Evolutionary conservation across 495 filamentous ascomycete genomes (phyloP), one percentile per base, ranked within the genome.

Genomic region (Amorphotheca resinae): DNA sequence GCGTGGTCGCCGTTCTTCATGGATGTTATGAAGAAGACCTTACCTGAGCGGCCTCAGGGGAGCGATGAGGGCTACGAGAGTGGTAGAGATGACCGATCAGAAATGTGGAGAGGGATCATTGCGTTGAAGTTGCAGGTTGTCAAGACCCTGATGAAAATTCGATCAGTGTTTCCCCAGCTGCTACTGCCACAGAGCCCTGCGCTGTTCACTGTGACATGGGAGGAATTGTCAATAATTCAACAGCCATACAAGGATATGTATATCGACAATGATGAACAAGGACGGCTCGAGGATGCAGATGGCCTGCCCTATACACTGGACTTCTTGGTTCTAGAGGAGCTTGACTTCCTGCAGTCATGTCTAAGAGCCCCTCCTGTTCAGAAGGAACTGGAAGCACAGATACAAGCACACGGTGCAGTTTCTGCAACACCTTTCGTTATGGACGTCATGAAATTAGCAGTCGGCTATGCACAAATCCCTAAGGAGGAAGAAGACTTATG

Each of bases 291-390:
- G 55, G 89, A 98, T 60, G 74, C 79, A 9, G 91, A 98, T 58
- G 76, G 81, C 18, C 69, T 98, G n/a, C 87, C 93, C 0, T 93
- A 89, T 60, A 89, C 87, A 0, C 69, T 98, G n/a, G 91, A 98
- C 59, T 86, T 93, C 52, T 71, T 96, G 31, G 75, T 96, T 6
- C 58, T 95, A 23, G 91, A 98, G 57, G 86, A 95, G 49, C 67
- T 98, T 9, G 91, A 98, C 59, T 84, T 96, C 48, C 77, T 96
- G 48, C 87, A 93, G 54, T 76, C 82, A 32, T 81, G 88, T 50
- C 63, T 96, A 40, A 78, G 83, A 41, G 87, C 86, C 6, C 73
- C 80, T 5, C 82, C 83, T 2, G 84, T 98, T 12, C 87, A 84
- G 45, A 79, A 82, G 51, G 84, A 95, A 59, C 71, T 95, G 16